phyloP scores from a whole-genome alignment of 805 yeast species.

The Saccharomyces cerevisiae region DNA sequence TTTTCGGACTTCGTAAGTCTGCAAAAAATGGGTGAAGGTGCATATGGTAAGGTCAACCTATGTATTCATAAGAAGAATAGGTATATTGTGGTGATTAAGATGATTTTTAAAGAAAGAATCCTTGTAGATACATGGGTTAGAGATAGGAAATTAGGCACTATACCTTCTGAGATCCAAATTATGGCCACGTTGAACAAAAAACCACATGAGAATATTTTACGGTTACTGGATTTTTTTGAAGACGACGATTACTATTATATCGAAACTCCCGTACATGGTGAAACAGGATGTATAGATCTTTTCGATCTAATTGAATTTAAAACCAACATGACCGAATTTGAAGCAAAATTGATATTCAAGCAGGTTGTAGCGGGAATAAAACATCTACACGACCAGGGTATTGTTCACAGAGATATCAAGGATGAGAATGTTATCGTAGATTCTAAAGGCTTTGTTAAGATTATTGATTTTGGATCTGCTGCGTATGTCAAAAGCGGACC shows the following conservation, averaged over 20 bases:
- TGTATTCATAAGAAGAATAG: constrained; percentile 59
- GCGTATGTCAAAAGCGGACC: constrained; percentile 88
- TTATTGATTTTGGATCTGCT: constrained; percentile 94
- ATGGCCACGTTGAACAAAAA: constrained; percentile 69
- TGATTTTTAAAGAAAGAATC: constrained; percentile 86
- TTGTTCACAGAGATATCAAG: constrained; percentile 89
- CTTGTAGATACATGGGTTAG: constrained; percentile 96
- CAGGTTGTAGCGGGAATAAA: constrained; percentile 73
- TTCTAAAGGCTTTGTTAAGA: constrained; percentile 65
- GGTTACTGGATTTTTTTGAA: constrained; percentile 84
- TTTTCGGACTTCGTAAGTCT: constrained; percentile 62
- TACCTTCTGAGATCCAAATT: constrained; percentile 93
- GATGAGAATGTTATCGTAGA: constrained; percentile 92
- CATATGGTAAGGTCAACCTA: constrained; percentile 87
- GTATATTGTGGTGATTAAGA: constrained; percentile 71
- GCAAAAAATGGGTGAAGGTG: constrained; percentile 89
- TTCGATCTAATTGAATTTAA: constrained; percentile 87
- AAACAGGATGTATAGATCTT: constrained; percentile 79
- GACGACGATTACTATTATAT: constrained; percentile 83
- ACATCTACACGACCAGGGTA: constrained; percentile 77
- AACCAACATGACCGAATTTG: constrained; percentile 69
- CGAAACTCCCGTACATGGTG: constrained; percentile 89
- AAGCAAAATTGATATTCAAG: constrained; percentile 66
- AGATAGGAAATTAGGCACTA: constrained; percentile 82
- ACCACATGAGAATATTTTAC: constrained; percentile 83